Conservation (phyloP, 2,329 filamentous ascomycete genomes). For the Alternaria angustiovoidea region DNA sequence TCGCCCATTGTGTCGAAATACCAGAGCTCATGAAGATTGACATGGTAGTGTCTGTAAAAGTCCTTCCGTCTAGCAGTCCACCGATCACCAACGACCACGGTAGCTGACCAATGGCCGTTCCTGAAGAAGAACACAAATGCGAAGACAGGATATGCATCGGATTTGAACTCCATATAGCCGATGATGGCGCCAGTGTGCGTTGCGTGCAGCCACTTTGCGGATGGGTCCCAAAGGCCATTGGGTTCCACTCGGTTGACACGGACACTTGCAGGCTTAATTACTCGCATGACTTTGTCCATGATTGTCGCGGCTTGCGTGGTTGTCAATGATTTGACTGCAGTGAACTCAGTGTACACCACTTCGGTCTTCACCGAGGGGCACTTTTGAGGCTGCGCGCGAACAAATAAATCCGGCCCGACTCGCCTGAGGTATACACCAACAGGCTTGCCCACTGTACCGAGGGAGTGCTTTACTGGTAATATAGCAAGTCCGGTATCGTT, state of each 20-base stretch:
- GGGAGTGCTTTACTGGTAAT: slow-evolving; percentile 13
- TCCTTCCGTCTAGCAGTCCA: slow-evolving; percentile 3
- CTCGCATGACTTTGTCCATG: neutral
- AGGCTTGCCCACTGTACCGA: neutral
- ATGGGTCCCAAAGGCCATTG: slow-evolving; percentile 5
- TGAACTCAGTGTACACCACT: slow-evolving; percentile 9
- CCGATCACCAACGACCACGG: neutral
- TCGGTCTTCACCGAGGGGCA: neutral
- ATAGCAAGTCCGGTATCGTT: slow-evolving; percentile 12
- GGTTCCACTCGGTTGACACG: slow-evolving; percentile 7
- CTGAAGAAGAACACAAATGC: slow-evolving; percentile 13
- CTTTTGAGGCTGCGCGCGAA: slow-evolving; percentile 9
- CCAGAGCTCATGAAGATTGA: slow-evolving; percentile 2
- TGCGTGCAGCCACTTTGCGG: slow-evolving; percentile 3
- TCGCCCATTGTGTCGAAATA: slow-evolving; percentile 7
- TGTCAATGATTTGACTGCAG: slow-evolving; percentile 3
- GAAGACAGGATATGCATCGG: neutral
- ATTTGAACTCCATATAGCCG: slow-evolving; percentile 10
- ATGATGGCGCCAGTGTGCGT: slow-evolving; percentile 8
- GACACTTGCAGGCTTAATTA: neutral
- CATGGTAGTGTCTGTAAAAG: slow-evolving; percentile 10
- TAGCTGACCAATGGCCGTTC: slow-evolving; percentile 8
- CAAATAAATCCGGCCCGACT: slow-evolving; percentile 6
- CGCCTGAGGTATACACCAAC: slow-evolving; percentile 13
- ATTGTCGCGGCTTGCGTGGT: neutral